These are phyloP conservation scores for Gremmenia infestans DNA, from an alignment of 2,329 filamentous ascomycete genomes.

Conservation along the genomic window DNA sequence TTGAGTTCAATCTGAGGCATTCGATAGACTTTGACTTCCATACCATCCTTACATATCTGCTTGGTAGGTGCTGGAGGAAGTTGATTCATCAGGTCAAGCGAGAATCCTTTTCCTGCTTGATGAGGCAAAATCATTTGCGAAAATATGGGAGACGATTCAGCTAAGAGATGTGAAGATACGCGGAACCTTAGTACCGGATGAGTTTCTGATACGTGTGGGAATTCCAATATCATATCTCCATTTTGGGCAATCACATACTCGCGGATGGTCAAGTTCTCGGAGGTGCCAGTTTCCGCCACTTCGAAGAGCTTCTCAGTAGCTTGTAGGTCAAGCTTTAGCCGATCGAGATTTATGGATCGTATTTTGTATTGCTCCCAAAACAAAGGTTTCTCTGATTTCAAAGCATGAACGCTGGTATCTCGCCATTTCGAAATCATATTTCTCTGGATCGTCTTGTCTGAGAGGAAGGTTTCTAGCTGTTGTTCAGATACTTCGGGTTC, in stretches of 20 bases:
- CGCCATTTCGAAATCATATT: slow-evolving; percentile 35
- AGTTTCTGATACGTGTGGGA: slow-evolving; percentile 38
- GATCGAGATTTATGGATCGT: slow-evolving; percentile 44
- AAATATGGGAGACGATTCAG: slow-evolving; percentile 49
- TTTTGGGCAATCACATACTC: slow-evolving; percentile 41
- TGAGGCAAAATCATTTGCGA: slow-evolving; percentile 39
- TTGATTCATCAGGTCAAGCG: slow-evolving; percentile 19
- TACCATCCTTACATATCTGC: slow-evolving; percentile 40
- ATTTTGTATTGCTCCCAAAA: slow-evolving; percentile 43
- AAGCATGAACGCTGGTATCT: slow-evolving; percentile 35
- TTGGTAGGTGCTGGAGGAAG: slow-evolving; percentile 29
- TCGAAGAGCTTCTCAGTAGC: slow-evolving; percentile 39
- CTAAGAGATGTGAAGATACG: slow-evolving; percentile 46
- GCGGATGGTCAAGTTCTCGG: slow-evolving; percentile 35
- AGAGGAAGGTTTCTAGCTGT: slow-evolving; percentile 41
- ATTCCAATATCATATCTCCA: slow-evolving; percentile 49
- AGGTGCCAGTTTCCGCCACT: slow-evolving; percentile 37
- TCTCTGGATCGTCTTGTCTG: slow-evolving; percentile 38
- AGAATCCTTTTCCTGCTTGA: slow-evolving; percentile 7
- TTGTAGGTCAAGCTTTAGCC: slow-evolving; percentile 38
- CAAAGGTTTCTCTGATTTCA: slow-evolving; percentile 40
- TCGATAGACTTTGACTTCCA: slow-evolving; percentile 42
- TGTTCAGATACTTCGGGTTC: slow-evolving; percentile 40
- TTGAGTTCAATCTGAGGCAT: slow-evolving; percentile 50
- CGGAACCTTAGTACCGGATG: slow-evolving; percentile 43